phyloP scores from a whole-genome alignment of 768 basidiomycete species.

The Pleurotus ostreatus region DNA sequence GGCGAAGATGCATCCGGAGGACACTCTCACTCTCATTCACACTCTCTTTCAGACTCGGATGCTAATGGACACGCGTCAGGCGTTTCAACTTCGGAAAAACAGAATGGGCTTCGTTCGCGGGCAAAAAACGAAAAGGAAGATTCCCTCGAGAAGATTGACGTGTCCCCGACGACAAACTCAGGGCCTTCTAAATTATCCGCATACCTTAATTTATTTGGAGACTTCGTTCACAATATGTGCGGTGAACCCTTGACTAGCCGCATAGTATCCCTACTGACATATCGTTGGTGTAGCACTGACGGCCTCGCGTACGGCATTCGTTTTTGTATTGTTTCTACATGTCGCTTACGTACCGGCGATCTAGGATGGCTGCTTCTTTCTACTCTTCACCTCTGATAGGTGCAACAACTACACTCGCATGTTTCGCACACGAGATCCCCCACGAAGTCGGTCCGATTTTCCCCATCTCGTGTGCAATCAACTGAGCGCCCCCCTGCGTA shows the following conservation, averaged over 20 bases:
- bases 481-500: conserved; percentile 30
- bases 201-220: conserved; percentile 89
- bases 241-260: conserved; percentile 18
- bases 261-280: conserved; percentile 12
- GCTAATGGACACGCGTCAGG: conserved; percentile 37
- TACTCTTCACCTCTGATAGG: conserved; percentile 93
- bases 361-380: conserved; percentile 92
- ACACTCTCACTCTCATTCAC: conserved; percentile 50
- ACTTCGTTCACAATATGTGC: conserved; percentile 93
- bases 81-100: conserved; percentile 31
- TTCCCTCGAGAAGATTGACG: conserved; percentile 13
- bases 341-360: background rate
- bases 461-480: background rate
- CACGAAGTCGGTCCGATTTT: conserved; percentile 31
- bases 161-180: conserved; percentile 25
- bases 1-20: conserved; percentile 49
- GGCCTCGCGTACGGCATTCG: conserved; percentile 66
- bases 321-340: conserved; percentile 1
- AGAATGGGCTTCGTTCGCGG: conserved; percentile 50
- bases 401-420: conserved; percentile 91
- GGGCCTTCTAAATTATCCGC: conserved; percentile 83
- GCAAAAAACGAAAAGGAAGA: conserved; percentile 24
- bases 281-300: conserved; percentile 61
- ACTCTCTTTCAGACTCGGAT: conserved; percentile 20
- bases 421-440: conserved; percentile 93